Conservation (phyloP, 83 land plant genomes). For the Picea abies region DNA sequence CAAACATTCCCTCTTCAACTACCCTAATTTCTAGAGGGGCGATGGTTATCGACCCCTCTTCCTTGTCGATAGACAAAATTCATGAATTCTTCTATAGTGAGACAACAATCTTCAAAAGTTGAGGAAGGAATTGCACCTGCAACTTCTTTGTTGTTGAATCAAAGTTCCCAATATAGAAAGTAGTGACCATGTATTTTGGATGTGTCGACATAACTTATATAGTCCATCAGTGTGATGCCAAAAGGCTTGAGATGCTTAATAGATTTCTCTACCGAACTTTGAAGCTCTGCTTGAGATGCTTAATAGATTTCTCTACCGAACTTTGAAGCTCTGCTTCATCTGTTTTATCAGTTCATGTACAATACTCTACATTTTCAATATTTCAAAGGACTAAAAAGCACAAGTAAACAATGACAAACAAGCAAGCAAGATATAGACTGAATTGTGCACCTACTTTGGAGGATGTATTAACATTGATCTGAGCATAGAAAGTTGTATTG, state of each 20-base stretch:
- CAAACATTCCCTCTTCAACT: conserved; percentile 68
- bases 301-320: conserved; percentile 51
- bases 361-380: no score
- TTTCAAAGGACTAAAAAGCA: no score
- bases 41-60: conserved; percentile 45
- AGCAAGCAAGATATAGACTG: no score
- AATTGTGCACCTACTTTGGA: no score
- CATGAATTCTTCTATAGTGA: conserved; percentile 64
- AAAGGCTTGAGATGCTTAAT: conserved; percentile 34
- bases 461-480: no score
- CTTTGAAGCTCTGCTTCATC: conserved; percentile 78
- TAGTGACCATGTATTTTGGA: conserved; percentile 71
- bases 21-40: conserved; percentile 78
- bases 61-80: conserved; percentile 68
- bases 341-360: conserved; percentile 75
- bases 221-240: conserved; percentile 53
- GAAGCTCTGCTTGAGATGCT: conserved; percentile 66
- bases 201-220: conserved; percentile 71
- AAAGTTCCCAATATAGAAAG: conserved; percentile 81
- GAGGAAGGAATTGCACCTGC: conserved; percentile 33
- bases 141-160: neutral
- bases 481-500: no score
- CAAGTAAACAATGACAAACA: no score
- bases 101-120: conserved; percentile 73
- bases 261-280: conserved; percentile 56